Evolutionary conservation across 352 stramenopile species (phyloP), one percentile per base, ranked within the genome.

Genomic region (Blastocystis sp.): DNA sequence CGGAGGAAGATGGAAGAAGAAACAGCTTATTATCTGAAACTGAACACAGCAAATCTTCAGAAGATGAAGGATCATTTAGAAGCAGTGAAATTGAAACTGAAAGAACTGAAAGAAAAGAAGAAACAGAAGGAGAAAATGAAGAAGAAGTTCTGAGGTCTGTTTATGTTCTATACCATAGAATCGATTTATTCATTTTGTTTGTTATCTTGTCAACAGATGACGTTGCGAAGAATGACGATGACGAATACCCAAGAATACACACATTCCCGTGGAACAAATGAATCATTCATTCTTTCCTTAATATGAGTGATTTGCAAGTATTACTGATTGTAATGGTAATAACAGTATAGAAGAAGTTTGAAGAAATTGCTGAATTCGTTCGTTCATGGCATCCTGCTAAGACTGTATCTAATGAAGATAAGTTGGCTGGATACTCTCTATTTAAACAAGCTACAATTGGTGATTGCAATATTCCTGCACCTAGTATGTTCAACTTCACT

Each of bases 401-500:
- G n/a, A 67, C 42, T 11, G 21, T 88, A 42, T 43, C n/a, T 24
- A 94, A 95, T 90, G 92, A 94, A 59, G 92, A 94, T 88, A 95
- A 95, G 91, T 92, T 95, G 80, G 89, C 90, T 32, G 89, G 95
- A 63, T 95, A 95, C 91, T 91, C 92, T n/a, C 91, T 92, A 88
- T 96, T 91, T 91, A 96, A 96, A 91, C 93, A 96, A 89, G 92
- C 92, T 56, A 95, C 92, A 1, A 89, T 93, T 29, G 93, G 93
- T 21, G 92, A 95, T 91, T 93, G 93, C 91, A 93, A 91, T 88
- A 94, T 66, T 14, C 24, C 32, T 75, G 92, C 92, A 88, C 93
- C 93, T 3, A 92, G 93, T 74, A 95, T 95, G 91, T 61, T 83
- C 57, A 52, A 69, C 32, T 83, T 83, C 12, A 83, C 52, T 42